Evolutionary conservation across 129 eudicot species (phyloP).

Genomic region (Saposhnikovia divaricata): DNA sequence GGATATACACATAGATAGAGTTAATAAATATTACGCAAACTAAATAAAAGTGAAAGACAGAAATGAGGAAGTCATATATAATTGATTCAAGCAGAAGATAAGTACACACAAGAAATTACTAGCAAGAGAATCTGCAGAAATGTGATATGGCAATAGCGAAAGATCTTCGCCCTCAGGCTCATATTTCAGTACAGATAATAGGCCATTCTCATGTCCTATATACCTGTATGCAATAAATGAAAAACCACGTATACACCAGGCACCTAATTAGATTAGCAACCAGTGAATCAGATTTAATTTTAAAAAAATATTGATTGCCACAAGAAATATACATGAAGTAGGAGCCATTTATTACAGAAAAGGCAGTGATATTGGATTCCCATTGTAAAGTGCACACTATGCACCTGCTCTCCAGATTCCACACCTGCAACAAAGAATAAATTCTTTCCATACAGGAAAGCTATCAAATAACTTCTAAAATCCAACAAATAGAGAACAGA

Average conservation of each 20-base stretch:
- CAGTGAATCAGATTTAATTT: background rate
- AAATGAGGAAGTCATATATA: background rate
- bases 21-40: background rate
- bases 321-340: constrained; percentile 56
- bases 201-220: constrained; percentile 86
- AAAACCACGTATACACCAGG: constrained; percentile 11
- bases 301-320: background rate
- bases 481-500: too few species aligned
- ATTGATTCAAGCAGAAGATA: background rate
- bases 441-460: background rate
- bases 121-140: constrained; percentile 50
- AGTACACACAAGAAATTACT: constrained; percentile 37
- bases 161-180: constrained; percentile 52
- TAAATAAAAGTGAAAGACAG: background rate
- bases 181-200: constrained; percentile 61
- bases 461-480: background rate
- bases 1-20: background rate
- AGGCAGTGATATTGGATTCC: constrained; percentile 84
- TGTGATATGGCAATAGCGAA: constrained; percentile 51
- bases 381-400: constrained; percentile 69
- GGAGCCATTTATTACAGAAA: constrained; percentile 71
- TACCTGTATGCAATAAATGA: constrained; percentile 47
- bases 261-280: constrained; percentile 2
- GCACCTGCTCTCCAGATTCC: constrained; percentile 71
- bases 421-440: constrained; percentile 47